Conservation (phyloP, 441 rosid species). For the Erodium moschatum region DNA sequence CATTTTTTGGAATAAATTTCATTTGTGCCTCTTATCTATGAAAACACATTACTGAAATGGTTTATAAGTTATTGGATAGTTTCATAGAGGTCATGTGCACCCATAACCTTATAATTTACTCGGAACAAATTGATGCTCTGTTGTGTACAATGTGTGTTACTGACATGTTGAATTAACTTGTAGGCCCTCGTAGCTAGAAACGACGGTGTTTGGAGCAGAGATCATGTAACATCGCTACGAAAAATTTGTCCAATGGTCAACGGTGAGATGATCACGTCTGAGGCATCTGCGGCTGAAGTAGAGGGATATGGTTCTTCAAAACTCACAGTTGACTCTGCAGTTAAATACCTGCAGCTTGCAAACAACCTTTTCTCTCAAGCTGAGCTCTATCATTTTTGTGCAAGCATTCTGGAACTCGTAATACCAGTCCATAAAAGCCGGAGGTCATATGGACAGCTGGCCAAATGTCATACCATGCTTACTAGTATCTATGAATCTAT, state of each 20-base stretch:
- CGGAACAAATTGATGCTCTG: no score
- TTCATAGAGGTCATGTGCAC: no score
- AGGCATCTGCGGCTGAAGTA: constrained; percentile 97
- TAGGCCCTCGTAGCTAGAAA: constrained; percentile 97
- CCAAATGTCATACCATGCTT: constrained; percentile 85
- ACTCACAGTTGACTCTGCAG: constrained; percentile 98
- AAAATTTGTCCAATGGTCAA: constrained; percentile 96
- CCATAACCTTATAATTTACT: background rate
- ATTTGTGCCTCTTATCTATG: background rate
- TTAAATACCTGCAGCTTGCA: constrained; percentile 90
- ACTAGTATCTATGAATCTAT: constrained; percentile 83
- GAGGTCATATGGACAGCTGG: constrained; percentile 91
- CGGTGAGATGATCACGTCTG: constrained; percentile 61
- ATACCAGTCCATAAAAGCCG: constrained; percentile 95
- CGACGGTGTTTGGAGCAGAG: constrained; percentile 98
- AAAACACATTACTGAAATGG: background rate
- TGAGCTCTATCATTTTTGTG: constrained; percentile 95
- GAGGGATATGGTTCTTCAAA: constrained; percentile 99
- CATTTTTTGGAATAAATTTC: background rate
- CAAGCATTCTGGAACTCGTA: constrained; percentile 90
- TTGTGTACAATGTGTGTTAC: constrained; percentile 3
- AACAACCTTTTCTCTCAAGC: constrained; percentile 96
- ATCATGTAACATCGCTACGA: constrained; percentile 70
- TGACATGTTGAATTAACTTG: constrained; percentile 16
- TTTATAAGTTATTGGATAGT: no score